Percentiles rank a stretch among this genome's conserved stretches.
These are phyloP conservation scores for Pythium periplocum DNA, from an alignment of 352 stramenopile genomes.

Conservation along the genomic window DNA sequence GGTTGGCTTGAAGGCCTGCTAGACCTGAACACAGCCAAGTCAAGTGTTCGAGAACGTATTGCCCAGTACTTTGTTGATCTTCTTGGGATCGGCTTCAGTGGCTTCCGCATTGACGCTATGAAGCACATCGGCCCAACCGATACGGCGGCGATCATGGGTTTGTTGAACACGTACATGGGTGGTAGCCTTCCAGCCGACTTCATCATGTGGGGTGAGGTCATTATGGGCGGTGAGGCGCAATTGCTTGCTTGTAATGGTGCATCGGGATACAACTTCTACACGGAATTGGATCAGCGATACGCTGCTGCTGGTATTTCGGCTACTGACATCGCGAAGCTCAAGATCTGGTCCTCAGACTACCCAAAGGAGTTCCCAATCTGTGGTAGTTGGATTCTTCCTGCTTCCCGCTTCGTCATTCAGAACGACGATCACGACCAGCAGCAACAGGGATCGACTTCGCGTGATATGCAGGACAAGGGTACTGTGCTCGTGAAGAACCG, in stretches of 20 bases:
- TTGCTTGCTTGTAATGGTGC: slow-evolving; percentile 48
- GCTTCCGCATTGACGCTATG: slow-evolving; percentile 56
- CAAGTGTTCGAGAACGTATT: slow-evolving; percentile 17
- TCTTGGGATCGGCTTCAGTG: slow-evolving; percentile 59
- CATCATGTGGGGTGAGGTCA: slow-evolving; percentile 52
- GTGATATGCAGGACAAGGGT: slow-evolving; percentile 49
- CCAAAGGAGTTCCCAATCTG: slow-evolving; percentile 50
- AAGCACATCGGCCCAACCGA: slow-evolving; percentile 45
- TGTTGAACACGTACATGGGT: slow-evolving; percentile 51
- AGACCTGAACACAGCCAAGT: neutral
- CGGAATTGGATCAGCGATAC: slow-evolving; percentile 40
- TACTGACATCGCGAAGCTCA: slow-evolving; percentile 63
- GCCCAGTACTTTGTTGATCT: slow-evolving; percentile 72
- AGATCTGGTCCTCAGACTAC: slow-evolving; percentile 77
- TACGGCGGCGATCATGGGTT: slow-evolving; percentile 18
- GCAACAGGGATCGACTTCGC: slow-evolving; percentile 33
- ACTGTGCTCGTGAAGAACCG: slow-evolving; percentile 54
- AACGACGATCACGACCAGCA: slow-evolving; percentile 80
- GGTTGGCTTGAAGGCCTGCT: slow-evolving; percentile 25
- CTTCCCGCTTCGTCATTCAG: slow-evolving; percentile 61
- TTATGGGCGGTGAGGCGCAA: slow-evolving; percentile 8
- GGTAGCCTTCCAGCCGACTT: slow-evolving; percentile 55
- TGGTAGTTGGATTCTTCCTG: slow-evolving; percentile 57
- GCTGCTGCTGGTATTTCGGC: slow-evolving; percentile 35
- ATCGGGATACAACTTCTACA: slow-evolving; percentile 64